These are phyloP conservation scores for Lasiosphaeris hirsuta DNA, from an alignment of 495 filamentous ascomycete species.

Conservation along the genomic window DNA sequence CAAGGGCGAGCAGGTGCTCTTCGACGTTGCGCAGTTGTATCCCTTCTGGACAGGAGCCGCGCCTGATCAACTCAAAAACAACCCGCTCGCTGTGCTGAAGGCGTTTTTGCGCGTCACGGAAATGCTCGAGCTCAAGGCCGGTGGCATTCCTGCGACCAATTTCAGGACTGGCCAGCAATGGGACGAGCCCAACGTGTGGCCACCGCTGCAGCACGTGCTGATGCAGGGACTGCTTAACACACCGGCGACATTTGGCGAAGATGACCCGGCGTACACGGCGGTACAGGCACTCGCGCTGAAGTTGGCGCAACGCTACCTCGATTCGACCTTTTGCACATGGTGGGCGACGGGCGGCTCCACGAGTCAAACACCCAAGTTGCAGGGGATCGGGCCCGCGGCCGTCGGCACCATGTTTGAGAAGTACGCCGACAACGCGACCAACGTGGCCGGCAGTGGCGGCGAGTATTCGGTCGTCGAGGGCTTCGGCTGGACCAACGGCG, in stretches of 20 bases:
- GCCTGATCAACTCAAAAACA: conserved; percentile 39
- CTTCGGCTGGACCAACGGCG: conserved; percentile 52
- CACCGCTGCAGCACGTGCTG: conserved; percentile 44
- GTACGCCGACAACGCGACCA: conserved; percentile 45
- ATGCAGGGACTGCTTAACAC: conserved; percentile 48
- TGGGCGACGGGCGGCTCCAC: conserved; percentile 47
- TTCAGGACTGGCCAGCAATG: conserved; percentile 48
- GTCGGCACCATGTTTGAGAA: conserved; percentile 51
- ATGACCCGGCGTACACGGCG: conserved; percentile 40
- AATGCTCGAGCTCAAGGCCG: conserved; percentile 36
- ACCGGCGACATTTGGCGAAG: conserved; percentile 42
- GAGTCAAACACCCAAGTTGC: conserved; percentile 38
- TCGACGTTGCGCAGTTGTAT: conserved; percentile 44
- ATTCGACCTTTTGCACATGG: conserved; percentile 52
- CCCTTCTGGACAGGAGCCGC: conserved; percentile 52
- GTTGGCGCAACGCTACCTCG: conserved; percentile 48
- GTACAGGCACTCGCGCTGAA: conserved; percentile 38
- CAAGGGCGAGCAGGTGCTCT: conserved; percentile 39
- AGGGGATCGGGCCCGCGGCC: conserved; percentile 33
- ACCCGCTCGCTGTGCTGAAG: conserved; percentile 43
- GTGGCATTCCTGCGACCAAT: conserved; percentile 46
- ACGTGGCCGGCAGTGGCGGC: conserved; percentile 46
- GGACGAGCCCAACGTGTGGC: conserved; percentile 54
- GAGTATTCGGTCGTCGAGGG: conserved; percentile 52
- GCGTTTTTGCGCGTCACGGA: conserved; percentile 35